Conservation (phyloP, 2,329 filamentous ascomycete genomes). For the Cordyceps fumosorosea region DNA sequence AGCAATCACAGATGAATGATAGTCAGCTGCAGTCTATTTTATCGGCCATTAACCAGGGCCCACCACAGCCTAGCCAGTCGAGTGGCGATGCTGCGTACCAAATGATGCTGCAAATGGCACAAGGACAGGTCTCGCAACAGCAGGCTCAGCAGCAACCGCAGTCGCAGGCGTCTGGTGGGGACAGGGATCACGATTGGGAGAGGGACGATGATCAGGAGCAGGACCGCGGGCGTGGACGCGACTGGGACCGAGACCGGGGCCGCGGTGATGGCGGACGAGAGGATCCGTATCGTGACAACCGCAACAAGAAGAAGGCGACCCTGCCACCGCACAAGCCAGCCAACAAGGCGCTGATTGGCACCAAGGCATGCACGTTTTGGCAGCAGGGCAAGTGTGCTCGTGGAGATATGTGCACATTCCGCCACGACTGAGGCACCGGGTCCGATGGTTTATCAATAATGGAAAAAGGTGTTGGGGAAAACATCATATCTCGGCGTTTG, state of each 20-base stretch:
- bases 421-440: constrained; percentile 45
- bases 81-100: constrained; percentile 19
- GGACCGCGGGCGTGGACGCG: constrained; percentile 15
- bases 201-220: constrained; percentile 15
- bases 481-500: constrained; percentile 9
- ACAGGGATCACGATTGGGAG: constrained; percentile 22
- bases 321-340: constrained; percentile 36
- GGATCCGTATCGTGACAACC: constrained; percentile 28
- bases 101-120: constrained; percentile 34
- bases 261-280: constrained; percentile 27
- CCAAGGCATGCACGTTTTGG: constrained; percentile 65
- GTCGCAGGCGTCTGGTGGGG: constrained; percentile 16
- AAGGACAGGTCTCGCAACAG: constrained; percentile 31
- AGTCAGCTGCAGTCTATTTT: constrained; percentile 38
- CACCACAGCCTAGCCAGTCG: constrained; percentile 19
- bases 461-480: background rate
- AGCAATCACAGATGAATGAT: constrained; percentile 27
- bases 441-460: background rate
- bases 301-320: constrained; percentile 36
- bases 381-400: constrained; percentile 65
- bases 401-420: constrained; percentile 67
- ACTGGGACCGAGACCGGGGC: constrained; percentile 29
- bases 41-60: constrained; percentile 34
- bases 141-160: constrained; percentile 14
- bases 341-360: constrained; percentile 55